These are phyloP conservation scores for Suhomyces sp. DNA, from an alignment of 805 yeast genomes.

Conservation along the genomic window DNA sequence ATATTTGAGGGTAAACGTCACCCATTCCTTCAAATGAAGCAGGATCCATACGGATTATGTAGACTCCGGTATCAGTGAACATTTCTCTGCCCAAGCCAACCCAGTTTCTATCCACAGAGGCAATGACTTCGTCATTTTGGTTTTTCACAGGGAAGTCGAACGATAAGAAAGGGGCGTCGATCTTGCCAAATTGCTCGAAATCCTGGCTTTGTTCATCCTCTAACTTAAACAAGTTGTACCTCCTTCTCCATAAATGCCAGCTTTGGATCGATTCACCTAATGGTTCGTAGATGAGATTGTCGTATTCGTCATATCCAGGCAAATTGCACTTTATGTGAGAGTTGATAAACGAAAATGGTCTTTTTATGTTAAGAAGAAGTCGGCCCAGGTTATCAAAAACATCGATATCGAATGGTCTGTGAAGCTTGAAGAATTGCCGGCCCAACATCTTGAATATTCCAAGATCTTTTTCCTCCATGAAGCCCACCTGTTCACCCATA, in stretches of 20 bases:
- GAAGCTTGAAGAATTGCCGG: slow-evolving; percentile 79
- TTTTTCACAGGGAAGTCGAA: slow-evolving; percentile 80
- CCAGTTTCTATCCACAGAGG: slow-evolving; percentile 88
- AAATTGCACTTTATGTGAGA: slow-evolving; percentile 75
- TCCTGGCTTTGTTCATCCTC: slow-evolving; percentile 37
- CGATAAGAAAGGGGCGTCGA: slow-evolving; percentile 83
- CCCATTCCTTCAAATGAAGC: slow-evolving; percentile 60
- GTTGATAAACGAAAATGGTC: slow-evolving; percentile 87
- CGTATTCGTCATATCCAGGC: slow-evolving; percentile 47
- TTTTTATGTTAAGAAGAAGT: slow-evolving; percentile 58
- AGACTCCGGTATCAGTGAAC: slow-evolving; percentile 93
- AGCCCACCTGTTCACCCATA: slow-evolving; percentile 72
- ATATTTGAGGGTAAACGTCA: slow-evolving; percentile 47
- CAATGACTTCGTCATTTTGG: slow-evolving; percentile 57
- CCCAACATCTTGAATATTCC: slow-evolving; percentile 67
- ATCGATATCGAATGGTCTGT: slow-evolving; percentile 81
- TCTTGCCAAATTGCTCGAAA: slow-evolving; percentile 77
- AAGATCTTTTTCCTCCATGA: slow-evolving; percentile 76
- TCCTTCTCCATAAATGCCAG: slow-evolving; percentile 93
- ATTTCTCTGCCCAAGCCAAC: slow-evolving; percentile 91
- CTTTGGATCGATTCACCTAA: slow-evolving; percentile 88
- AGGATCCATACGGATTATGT: slow-evolving; percentile 80
- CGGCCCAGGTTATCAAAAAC: slow-evolving; percentile 65
- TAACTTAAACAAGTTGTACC: slow-evolving; percentile 72
- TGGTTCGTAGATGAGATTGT: slow-evolving; percentile 39